A percentile compares a stretch with the other conserved stretches of the same genome.
These are phyloP conservation scores for Aschersonia sp. DNA, from an alignment of 2,329 filamentous ascomycete species.

Conservation along the genomic window DNA sequence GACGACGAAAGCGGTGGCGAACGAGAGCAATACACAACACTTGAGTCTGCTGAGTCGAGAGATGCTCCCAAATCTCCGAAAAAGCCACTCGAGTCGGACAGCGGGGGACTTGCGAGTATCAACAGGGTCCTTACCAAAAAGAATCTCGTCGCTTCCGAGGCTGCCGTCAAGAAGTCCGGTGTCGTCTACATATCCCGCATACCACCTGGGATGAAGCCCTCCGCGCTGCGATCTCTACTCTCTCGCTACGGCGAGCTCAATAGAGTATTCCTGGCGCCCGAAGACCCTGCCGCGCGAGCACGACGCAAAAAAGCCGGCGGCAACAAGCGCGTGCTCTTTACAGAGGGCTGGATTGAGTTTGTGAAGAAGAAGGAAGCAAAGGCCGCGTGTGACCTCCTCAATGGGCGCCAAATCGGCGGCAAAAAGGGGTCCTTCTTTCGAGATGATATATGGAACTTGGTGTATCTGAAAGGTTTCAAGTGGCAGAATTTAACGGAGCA, in stretches of 20 bases:
- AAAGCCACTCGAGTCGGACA: constrained; percentile 6
- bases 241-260: constrained; percentile 62
- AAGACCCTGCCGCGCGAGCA: constrained; percentile 51
- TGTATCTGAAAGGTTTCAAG: constrained; percentile 73
- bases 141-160: constrained; percentile 50
- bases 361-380: constrained; percentile 63
- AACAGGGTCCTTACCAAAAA: constrained; percentile 46
- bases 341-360: constrained; percentile 81
- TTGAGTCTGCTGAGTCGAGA: not conserved
- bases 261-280: constrained; percentile 65
- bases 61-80: constrained; percentile 9
- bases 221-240: constrained; percentile 61
- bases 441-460: constrained; percentile 75
- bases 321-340: constrained; percentile 71
- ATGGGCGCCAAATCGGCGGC: constrained; percentile 64
- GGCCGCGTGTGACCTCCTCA: constrained; percentile 59
- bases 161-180: constrained; percentile 57
- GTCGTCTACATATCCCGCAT: constrained; percentile 74
- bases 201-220: constrained; percentile 78
- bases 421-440: constrained; percentile 75
- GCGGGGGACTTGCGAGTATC: constrained; percentile 26
- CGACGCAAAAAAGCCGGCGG: constrained; percentile 58
- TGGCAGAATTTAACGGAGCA: constrained; percentile 65
- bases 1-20: constrained; percentile 17
- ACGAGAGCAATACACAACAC: not conserved